Percentiles rank a stretch among this genome's conserved stretches.
Conservation (phyloP, 2,329 filamentous ascomycete species). For the Ceratocystis albifundus region DNA sequence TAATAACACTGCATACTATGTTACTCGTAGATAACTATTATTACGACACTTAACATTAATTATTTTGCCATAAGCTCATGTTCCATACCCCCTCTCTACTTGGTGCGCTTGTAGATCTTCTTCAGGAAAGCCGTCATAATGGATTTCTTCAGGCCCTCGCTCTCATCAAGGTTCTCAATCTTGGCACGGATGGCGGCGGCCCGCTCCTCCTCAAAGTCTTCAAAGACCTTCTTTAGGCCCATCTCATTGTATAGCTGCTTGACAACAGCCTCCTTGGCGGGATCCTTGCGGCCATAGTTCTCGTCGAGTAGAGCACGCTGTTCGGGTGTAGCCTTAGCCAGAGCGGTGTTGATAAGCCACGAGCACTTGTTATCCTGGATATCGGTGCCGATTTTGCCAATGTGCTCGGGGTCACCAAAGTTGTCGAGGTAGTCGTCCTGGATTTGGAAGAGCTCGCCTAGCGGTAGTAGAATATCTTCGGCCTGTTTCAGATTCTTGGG, state of each 20-base stretch:
- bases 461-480: slow-evolving; percentile 84
- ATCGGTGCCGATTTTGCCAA: slow-evolving; percentile 97
- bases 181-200: slow-evolving; percentile 64
- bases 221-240: slow-evolving; percentile 69
- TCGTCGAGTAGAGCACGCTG: slow-evolving; percentile 80
- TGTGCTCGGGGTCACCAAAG: slow-evolving; percentile 81
- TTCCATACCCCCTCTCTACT: slow-evolving; percentile 47
- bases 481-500: slow-evolving; percentile 80
- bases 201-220: slow-evolving; percentile 78
- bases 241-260: slow-evolving; percentile 85
- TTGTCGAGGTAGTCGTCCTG: slow-evolving; percentile 99
- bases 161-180: slow-evolving; percentile 75
- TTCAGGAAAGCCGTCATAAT: slow-evolving; percentile 81
- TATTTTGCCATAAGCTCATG: too few relatives aligned
- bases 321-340: slow-evolving; percentile 66
- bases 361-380: slow-evolving; percentile 99
- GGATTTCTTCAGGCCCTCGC: slow-evolving; percentile 74
- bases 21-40: too few relatives aligned
- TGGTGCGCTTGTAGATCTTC: slow-evolving; percentile 98
- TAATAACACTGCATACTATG: too few relatives aligned
- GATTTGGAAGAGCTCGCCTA: slow-evolving; percentile 98
- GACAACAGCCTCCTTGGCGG: slow-evolving; percentile 66
- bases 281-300: slow-evolving; percentile 90
- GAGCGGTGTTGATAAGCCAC: slow-evolving; percentile 92
- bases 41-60: too few relatives aligned